Evolutionary conservation across 208 protist species (phyloP), one percentile per base, ranked within the genome.

Genomic region (Crithidia sp.): DNA sequence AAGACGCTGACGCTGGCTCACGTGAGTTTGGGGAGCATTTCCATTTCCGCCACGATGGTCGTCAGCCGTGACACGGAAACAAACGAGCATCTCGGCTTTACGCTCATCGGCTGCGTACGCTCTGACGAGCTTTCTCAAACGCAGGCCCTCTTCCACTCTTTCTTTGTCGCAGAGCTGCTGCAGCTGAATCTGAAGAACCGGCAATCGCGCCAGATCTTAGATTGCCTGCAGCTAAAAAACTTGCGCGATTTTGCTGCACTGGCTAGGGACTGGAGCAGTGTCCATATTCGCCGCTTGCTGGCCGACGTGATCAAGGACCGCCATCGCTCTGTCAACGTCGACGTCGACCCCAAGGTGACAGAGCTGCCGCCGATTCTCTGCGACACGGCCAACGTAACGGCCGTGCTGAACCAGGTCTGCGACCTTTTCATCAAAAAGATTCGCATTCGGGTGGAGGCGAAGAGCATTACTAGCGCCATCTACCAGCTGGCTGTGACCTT

Each of bases 211-310:
- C 87, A 87, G 57, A 76, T 93, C 65, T 58, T 93, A 4, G 71
- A 90, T 52, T 87, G 81, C 60, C n/a, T 90, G 54, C 67, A 78
- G 66, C 86, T 81, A 74, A 89, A 90, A 54, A 90, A 86, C 61
- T 43, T 93, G 28, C 81, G 78, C 16, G 82, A 89, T 58, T 71
- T 92, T 47, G 69, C 82, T 7, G 64, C 74, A 5, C 55, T 79
- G 28, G 71, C 87, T 19, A 71, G 74, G 10, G 82, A 86, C 43
- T 89, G 87, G 87, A 70, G 57, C 40, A 76, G 43, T 41, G 81
- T 85, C 14, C 78, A 84, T 62, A 79, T 89, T 64, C 81, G 82
- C 19, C 70, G 74, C 17, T 64, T 89, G 58, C 76, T 92, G 19
- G 79, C 84, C 5, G 87, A 89, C 54, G 76, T 83, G 6, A 79